Conservation (phyloP, 352 stramenopile genomes). For the Plasmopara viticola region DNA sequence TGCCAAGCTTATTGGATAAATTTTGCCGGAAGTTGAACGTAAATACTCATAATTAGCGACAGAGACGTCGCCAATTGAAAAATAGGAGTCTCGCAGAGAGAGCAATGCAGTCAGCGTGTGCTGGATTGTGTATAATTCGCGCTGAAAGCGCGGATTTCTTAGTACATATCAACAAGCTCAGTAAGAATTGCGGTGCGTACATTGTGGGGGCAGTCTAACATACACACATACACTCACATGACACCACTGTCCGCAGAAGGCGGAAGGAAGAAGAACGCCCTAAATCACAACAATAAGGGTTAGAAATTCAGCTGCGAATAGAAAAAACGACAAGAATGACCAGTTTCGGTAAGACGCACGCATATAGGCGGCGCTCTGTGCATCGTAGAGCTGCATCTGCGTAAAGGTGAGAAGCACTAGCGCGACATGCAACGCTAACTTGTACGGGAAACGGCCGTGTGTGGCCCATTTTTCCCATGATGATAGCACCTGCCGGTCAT, state of each 20-base stretch:
- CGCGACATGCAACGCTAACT: conserved; percentile 70
- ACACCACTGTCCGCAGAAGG: conserved; percentile 43
- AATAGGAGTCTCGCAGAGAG: conserved; percentile 73
- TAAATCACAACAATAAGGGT: conserved; percentile 12
- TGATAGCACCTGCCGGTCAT: conserved; percentile 66
- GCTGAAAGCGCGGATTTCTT: conserved; percentile 47
- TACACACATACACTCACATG: conserved; percentile 30
- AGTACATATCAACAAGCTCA: neutral
- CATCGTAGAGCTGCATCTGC: conserved; percentile 74
- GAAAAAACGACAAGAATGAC: conserved; percentile 15
- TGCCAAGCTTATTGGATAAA: conserved; percentile 34
- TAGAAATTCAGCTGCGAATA: neutral
- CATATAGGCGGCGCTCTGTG: conserved; percentile 81
- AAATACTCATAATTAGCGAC: conserved; percentile 83
- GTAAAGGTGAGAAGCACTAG: conserved; percentile 64
- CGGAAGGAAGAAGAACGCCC: conserved; percentile 81
- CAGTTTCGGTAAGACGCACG: conserved; percentile 79
- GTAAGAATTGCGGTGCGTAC: too few relatives aligned
- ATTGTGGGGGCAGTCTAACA: too few relatives aligned
- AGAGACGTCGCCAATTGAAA: conserved; percentile 52
- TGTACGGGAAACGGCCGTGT: conserved; percentile 77
- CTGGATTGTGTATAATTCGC: conserved; percentile 72
- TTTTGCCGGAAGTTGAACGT: conserved; percentile 14
- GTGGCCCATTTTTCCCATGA: conserved; percentile 72
- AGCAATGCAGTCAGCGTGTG: conserved; percentile 52